Percentiles rank a stretch among this genome's conserved stretches.
phyloP scores from a whole-genome alignment of 352 stramenopile species.

The Phytophthora sp. region DNA sequence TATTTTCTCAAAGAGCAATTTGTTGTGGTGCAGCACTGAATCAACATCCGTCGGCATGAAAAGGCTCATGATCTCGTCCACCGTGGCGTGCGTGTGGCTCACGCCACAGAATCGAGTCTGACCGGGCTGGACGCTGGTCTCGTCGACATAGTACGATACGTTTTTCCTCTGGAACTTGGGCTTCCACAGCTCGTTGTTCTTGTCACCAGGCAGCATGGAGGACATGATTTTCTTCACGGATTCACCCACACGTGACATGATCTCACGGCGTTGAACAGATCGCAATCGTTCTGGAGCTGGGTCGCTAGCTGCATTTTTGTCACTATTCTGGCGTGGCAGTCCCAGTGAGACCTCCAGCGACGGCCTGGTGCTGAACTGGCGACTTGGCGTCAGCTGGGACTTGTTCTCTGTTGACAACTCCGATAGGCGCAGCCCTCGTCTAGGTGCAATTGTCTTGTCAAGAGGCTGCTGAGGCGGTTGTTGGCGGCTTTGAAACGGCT shows the following conservation, averaged over 20 bases:
- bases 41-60: conserved; percentile 49
- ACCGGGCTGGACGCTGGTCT: conserved; percentile 32
- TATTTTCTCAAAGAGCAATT: conserved; percentile 55
- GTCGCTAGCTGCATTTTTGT: neutral
- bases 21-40: conserved; percentile 47
- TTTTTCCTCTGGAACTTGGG: conserved; percentile 45
- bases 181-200: conserved; percentile 42
- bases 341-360: conserved; percentile 17
- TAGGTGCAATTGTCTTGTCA: conserved; percentile 10
- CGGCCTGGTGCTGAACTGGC: conserved; percentile 2
- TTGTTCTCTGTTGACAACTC: conserved; percentile 9
- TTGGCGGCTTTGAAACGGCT: neutral
- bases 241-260: conserved; percentile 22
- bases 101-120: conserved; percentile 61
- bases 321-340: conserved; percentile 1
- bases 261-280: conserved; percentile 16
- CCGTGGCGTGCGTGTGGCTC: conserved; percentile 40
- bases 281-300: neutral
- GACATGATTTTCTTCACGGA: conserved; percentile 42
- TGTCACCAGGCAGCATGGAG: conserved; percentile 46
- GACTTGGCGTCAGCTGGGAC: conserved; percentile 4
- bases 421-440: conserved; percentile 6
- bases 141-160: conserved; percentile 52
- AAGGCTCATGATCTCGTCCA: conserved; percentile 51
- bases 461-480: conserved; percentile 1